Evolutionary conservation across 1,284 basidiomycete species (phyloP), one percentile per base, ranked within the genome.

Genomic region (Ceratobasidium sp.): DNA sequence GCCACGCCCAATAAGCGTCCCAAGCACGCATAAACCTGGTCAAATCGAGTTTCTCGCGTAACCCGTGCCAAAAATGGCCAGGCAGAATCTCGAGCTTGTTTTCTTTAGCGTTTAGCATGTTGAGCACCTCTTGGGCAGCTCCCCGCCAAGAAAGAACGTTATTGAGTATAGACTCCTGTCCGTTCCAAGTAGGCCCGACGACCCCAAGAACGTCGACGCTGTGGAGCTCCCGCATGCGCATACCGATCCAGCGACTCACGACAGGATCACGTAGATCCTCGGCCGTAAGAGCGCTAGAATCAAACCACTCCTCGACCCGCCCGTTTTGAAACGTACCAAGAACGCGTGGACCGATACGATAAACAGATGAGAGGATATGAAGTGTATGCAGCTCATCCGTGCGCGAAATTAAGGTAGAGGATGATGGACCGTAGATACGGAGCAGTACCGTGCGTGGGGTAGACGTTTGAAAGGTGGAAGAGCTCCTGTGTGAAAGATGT

Each of bases 251-350:
- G 42, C 89, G 86, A 82, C 94, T 95, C 77, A 92, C 89, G 77
- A 86, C 84, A 23, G 90, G 89, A 79, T 94, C 89, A 60, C 94
- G 89, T 79, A 98, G 86, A 82, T 97, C 94, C 49, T 87, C 82
- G 10, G 93, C 87, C 0, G 90, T 91, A 61, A 98, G 86, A 0
- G 95, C 92, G 37, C 90, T 88, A 23, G 95, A 95, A 77, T 96
- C 90, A 83, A 98, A 97, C 84, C 94, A 97, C 83, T 98, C 93
- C 85, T 98, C 96, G 65, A 98, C 86, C 51, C 96, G 91, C 47
- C 96, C 96, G 83, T 98, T 98, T 80, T 90, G 88, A 84, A 98
- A 98, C 0, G 96, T 98, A 69, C 96, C 96, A 82, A 94, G 95
- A 37, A 98, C 90, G 79, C 90, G 89, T 37, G 96, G 95, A n/a